Evolutionary conservation across 345 rosid genomes (phyloP).

Genomic region (Iberis pinnata): DNA sequence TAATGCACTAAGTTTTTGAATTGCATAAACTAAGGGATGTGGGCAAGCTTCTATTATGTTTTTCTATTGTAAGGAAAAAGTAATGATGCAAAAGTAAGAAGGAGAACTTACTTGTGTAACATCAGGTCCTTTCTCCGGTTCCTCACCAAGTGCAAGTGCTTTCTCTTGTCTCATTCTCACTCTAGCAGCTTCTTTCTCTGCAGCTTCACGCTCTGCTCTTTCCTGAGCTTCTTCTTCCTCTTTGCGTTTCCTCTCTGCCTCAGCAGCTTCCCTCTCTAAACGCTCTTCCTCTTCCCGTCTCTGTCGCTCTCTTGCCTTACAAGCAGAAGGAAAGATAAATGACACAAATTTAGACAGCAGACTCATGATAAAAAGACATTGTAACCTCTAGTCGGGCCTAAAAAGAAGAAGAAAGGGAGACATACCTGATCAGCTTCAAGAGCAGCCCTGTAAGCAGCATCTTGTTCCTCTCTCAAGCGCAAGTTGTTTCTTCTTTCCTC

Average conservation of each 20-base stretch:
- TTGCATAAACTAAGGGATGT: not conserved
- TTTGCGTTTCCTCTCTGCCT: slow-evolving; percentile 73
- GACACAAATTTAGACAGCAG: not conserved
- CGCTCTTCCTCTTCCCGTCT: slow-evolving; percentile 82
- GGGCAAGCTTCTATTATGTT: too few relatives aligned
- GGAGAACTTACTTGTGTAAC: slow-evolving; percentile 64
- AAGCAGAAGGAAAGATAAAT: not conserved
- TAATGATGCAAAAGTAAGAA: slow-evolving; percentile 1
- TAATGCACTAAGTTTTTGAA: too few relatives aligned
- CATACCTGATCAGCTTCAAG: slow-evolving; percentile 98
- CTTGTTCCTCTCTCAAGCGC: slow-evolving; percentile 94
- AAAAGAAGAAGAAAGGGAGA: not conserved
- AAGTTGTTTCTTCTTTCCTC: slow-evolving; percentile 83
- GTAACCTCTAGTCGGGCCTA: not conserved
- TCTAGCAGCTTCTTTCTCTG: slow-evolving; percentile 69
- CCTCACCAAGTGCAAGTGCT: slow-evolving; percentile 71
- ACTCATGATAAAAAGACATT: not conserved
- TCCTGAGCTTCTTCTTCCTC: slow-evolving; percentile 91
- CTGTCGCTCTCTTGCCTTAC: slow-evolving; percentile 81
- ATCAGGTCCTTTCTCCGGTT: slow-evolving; percentile 86
- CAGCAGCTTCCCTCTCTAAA: slow-evolving; percentile 81
- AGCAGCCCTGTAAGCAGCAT: slow-evolving; percentile 94
- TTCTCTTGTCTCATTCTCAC: slow-evolving; percentile 81
- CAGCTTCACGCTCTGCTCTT: slow-evolving; percentile 81
- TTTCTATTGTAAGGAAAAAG: too few relatives aligned